Base-by-base conservation (phyloP, 2,329 filamentous ascomycete genomes). In the Plenodomus lindquistii region DNA sequence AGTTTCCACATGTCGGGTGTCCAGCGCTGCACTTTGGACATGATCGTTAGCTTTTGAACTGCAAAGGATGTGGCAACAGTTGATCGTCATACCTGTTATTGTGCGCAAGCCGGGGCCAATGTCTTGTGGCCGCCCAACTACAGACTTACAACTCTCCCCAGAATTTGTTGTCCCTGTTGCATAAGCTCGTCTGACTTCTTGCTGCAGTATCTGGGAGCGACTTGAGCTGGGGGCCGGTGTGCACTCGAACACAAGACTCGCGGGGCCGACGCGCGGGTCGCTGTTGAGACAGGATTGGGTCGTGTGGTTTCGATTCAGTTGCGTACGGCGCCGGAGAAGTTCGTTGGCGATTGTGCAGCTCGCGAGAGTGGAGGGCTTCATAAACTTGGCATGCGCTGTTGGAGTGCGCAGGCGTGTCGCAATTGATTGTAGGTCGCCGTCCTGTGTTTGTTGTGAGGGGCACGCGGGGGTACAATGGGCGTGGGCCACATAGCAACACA, bases 361-460 rank as follows among this genome's bases (percentile, higher is more conserved):
- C 42, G 51, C 48, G 16, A 52, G 11, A n/a, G 42, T 50, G 15
- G 49, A 48, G 22, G 37, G 46, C 17, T 54, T 56, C 62, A 62
- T 60, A 17, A 49, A 27, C 21, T 34, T 31, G 41, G 43, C 50
- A 29, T 50, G 43, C 29, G n/a, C 18, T 15, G 27, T 34, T 9
- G 40, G 44, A 5, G 31, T 37, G 19, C 42, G 40, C 21, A 54
- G 20, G 42, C 42, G 41, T 44, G 44, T 42, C 15, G 31, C 21
- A 22, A 46, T 20, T n/a, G 40, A 41, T 37, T 20, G 42, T 17
- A 31, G 27, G 22, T 17, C 35, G 39, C 34, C 36, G 20, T 40
- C 31, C 37, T 38, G 19, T 44, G 41, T 46, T 49, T 29, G 44
- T 46, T 41, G 29, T 46, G 50, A 48, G 16, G 18, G 49, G 47